Percentiles rank a stretch among this genome's conserved stretches.
phyloP scores from a whole-genome alignment of 2,329 filamentous ascomycete species.

The Emericellopsis atlantica region DNA sequence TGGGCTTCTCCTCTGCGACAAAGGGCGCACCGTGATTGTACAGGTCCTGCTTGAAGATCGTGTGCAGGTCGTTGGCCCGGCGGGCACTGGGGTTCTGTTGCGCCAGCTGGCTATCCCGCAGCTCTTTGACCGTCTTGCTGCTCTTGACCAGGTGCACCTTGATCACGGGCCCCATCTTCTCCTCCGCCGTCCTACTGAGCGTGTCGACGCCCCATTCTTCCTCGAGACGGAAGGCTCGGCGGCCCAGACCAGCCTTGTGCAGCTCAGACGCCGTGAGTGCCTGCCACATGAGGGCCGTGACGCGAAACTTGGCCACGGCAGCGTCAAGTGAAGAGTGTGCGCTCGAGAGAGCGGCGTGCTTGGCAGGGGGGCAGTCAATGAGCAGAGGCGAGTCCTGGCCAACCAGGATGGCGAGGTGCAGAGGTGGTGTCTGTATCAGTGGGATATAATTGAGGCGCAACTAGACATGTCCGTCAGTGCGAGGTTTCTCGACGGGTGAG shows the following conservation, averaged over 20 bases:
- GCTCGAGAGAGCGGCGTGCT: conserved; percentile 42
- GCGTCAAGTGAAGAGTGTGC: conserved; percentile 39
- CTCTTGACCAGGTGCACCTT: conserved; percentile 57
- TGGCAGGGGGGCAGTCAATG: conserved; percentile 52
- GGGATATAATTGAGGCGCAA: conserved; percentile 32
- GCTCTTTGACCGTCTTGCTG: conserved; percentile 52
- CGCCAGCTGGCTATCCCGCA: conserved; percentile 49
- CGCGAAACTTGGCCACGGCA: conserved; percentile 58
- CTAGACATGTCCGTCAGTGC: not conserved
- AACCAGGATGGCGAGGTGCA: conserved; percentile 58
- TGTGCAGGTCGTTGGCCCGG: conserved; percentile 40
- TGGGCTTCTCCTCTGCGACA: conserved; percentile 30
- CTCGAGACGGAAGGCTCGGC: conserved; percentile 60
- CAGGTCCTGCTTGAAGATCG: conserved; percentile 25
- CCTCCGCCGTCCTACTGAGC: conserved; percentile 24
- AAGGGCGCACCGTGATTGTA: conserved; percentile 26
- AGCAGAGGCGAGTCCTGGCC: conserved; percentile 57
- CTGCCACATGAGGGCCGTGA: conserved; percentile 67
- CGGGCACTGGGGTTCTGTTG: conserved; percentile 47
- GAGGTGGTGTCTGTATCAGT: conserved; percentile 44
- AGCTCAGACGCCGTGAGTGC: conserved; percentile 66
- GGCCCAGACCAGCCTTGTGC: conserved; percentile 54
- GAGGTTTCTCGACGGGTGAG: too few species aligned
- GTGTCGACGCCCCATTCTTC: conserved; percentile 62
- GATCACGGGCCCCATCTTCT: conserved; percentile 20